These are phyloP conservation scores for Galerina marginata DNA, from an alignment of 768 basidiomycete genomes.

Conservation along the genomic window DNA sequence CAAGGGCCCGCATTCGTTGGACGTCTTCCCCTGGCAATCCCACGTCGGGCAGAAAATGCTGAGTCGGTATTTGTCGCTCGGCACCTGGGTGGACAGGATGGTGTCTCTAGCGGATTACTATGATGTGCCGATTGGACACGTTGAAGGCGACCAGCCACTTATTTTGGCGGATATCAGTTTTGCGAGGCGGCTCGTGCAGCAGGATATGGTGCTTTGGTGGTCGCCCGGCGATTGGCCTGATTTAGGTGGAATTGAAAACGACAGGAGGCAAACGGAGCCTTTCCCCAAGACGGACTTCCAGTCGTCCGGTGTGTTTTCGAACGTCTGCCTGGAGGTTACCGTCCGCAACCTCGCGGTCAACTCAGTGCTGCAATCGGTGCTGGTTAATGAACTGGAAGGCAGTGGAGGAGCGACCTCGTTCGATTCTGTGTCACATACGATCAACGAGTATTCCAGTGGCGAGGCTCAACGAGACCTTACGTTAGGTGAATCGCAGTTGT, in stretches of 20 bases:
- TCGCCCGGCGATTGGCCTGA: slow-evolving; percentile 88
- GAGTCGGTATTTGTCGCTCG: slow-evolving; percentile 77
- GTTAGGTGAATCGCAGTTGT: slow-evolving; percentile 88
- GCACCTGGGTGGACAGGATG: slow-evolving; percentile 80
- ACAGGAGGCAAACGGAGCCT: slow-evolving; percentile 77
- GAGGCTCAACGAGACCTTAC: slow-evolving; percentile 74
- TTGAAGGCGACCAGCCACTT: slow-evolving; percentile 90
- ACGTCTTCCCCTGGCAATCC: slow-evolving; percentile 89
- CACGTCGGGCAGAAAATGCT: slow-evolving; percentile 86
- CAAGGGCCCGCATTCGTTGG: slow-evolving; percentile 73
- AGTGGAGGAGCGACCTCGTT: slow-evolving; percentile 93
- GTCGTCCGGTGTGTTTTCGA: slow-evolving; percentile 86
- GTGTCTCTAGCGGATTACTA: slow-evolving; percentile 87
- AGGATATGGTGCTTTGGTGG: slow-evolving; percentile 98
- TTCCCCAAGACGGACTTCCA: slow-evolving; percentile 85
- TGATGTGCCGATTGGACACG: slow-evolving; percentile 91
- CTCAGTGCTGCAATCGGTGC: slow-evolving; percentile 89
- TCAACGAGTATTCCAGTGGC: slow-evolving; percentile 85
- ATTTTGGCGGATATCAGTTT: slow-evolving; percentile 89
- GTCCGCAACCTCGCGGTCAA: slow-evolving; percentile 94
- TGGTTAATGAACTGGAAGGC: slow-evolving; percentile 97
- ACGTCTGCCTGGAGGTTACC: slow-evolving; percentile 90
- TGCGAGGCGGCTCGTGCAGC: slow-evolving; percentile 82
- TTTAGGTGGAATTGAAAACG: slow-evolving; percentile 91
- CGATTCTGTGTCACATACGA: slow-evolving; percentile 88